A percentile compares a stretch with the other conserved stretches of the same genome.
phyloP scores from a whole-genome alignment of 495 filamentous ascomycete genomes.

The Aspergillus cavernicola region DNA sequence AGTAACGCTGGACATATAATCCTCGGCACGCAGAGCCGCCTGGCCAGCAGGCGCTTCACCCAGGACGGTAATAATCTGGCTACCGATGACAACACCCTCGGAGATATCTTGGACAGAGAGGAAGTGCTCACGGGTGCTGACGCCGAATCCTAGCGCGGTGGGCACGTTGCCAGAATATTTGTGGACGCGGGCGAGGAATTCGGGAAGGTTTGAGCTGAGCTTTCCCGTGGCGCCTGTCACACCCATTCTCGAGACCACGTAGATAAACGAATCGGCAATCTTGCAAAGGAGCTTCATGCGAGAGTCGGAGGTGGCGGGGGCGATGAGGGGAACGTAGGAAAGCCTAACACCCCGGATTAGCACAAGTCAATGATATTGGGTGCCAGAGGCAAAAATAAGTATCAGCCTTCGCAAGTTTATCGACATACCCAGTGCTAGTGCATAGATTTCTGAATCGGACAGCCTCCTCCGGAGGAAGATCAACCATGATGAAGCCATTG shows the following conservation, averaged over 20 bases:
- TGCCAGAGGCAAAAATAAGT: too few species aligned
- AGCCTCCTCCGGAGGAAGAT: slow-evolving; percentile 95
- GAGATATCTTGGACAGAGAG: slow-evolving; percentile 75
- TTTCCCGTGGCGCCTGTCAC: slow-evolving; percentile 87
- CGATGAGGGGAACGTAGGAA: slow-evolving; percentile 93
- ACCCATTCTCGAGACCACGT: slow-evolving; percentile 97
- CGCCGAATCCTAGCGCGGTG: slow-evolving; percentile 89
- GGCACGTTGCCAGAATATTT: slow-evolving; percentile 86
- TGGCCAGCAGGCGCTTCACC: slow-evolving; percentile 66
- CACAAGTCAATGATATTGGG: too few species aligned
- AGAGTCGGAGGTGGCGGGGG: slow-evolving; percentile 84
- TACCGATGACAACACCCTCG: slow-evolving; percentile 97
- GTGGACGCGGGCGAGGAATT: slow-evolving; percentile 81
- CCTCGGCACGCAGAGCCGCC: slow-evolving; percentile 70
- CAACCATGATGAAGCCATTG: slow-evolving; percentile 97
- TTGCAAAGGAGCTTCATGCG: slow-evolving; percentile 94
- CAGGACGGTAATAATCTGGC: slow-evolving; percentile 81
- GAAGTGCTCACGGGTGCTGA: slow-evolving; percentile 94
- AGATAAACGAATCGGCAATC: slow-evolving; percentile 98
- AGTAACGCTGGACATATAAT: slow-evolving; percentile 79
- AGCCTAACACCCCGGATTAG: slow-evolving; percentile 47
- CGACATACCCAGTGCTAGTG: slow-evolving; percentile 61
- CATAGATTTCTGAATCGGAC: slow-evolving; percentile 86
- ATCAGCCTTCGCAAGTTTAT: too few species aligned
- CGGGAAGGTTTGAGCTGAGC: slow-evolving; percentile 73